phyloP scores from a whole-genome alignment of 192 early-diverging fungal species.

The Coemansia umbellata region DNA sequence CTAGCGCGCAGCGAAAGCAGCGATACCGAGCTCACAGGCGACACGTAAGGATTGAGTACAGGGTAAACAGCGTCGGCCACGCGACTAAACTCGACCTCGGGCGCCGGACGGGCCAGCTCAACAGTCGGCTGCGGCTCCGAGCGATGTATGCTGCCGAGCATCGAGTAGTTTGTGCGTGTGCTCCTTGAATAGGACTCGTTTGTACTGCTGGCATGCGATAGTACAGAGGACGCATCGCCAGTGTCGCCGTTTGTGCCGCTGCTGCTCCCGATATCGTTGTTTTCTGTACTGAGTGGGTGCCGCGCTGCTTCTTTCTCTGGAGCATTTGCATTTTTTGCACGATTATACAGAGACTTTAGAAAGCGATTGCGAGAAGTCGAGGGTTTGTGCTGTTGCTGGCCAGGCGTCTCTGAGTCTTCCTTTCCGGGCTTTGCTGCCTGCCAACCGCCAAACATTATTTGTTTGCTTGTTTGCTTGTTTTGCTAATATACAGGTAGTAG shows the following conservation, averaged over 20 bases:
- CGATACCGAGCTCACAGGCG: constrained; percentile 25
- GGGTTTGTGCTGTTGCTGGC: constrained; percentile 4
- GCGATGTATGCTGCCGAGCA: constrained; percentile 24
- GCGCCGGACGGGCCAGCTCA: constrained; percentile 42
- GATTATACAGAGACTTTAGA: constrained; percentile 36
- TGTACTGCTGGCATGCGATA: constrained; percentile 5
- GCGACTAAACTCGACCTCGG: constrained; percentile 39
- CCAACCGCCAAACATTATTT: constrained; percentile 1
- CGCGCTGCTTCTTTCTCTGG: not conserved
- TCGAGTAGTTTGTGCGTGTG: constrained; percentile 14
- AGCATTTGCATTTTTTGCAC: not conserved
- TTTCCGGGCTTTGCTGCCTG: not conserved
- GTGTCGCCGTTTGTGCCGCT: not conserved
- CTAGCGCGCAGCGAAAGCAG: constrained; percentile 33
- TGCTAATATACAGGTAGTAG: too few relatives aligned
- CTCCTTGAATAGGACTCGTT: constrained; percentile 4
- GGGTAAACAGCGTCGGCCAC: constrained; percentile 13
- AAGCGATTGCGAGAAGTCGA: constrained; percentile 25
- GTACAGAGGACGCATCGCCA: not conserved
- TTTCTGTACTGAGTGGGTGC: not conserved
- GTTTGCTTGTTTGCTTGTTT: too few relatives aligned
- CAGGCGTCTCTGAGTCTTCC: constrained; percentile 1
- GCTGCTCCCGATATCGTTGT: constrained; percentile 5
- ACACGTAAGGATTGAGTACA: constrained; percentile 6
- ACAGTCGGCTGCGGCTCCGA: constrained; percentile 29